Evolutionary conservation across 148 eudicot species (phyloP), one percentile per base, ranked within the genome.

Genomic region (Silene uniflora): DNA sequence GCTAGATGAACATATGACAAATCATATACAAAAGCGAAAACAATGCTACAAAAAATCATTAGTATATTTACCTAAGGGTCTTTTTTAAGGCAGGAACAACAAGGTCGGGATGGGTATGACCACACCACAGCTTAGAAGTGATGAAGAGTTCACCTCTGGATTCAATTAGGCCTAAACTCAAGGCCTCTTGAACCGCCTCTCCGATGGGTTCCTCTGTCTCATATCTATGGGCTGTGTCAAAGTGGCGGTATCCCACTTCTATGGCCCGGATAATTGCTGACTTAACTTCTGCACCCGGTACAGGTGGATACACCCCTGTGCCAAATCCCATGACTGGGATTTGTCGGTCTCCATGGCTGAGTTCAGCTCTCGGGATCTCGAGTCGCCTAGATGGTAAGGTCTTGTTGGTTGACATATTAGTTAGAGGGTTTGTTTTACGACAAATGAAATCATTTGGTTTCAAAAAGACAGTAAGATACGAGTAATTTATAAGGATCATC

Each of bases 51-150:
- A 3, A 60, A 7, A 21, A 42, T 0, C 42, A 61, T 2, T 14
- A 5, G 16, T n/a, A 18, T 2, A 7, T 19, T 19, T 62, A 77
- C 81, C 67, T 25, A 3, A 73, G 70, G 24, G 78, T 78, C 16
- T 54, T 74, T 17, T 3, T 11, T 21, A 77, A 55, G 0, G 78
- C 81, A 0, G 75, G 84, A 44, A 78, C 13, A 32, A 81, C 78
- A 13, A 42, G 59, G 39, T 69, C 16, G 0, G 75, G 73, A 35
- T 69, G 78, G 10, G 35, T 75, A 70, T 74, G 81, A 66, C 78
- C 79, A 44, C 81, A 77, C 84, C 81, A 81, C 2, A 81, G 59
- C 70, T 77, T 81, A 25, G 81, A 77, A 11, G 84, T 77, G 54
- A 81, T 55, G 63, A 81, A 81, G 35, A 81, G 62, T 1, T 81